Conservation (phyloP, 192 early-diverging fungal species). For the Funneliformis geosporum region DNA sequence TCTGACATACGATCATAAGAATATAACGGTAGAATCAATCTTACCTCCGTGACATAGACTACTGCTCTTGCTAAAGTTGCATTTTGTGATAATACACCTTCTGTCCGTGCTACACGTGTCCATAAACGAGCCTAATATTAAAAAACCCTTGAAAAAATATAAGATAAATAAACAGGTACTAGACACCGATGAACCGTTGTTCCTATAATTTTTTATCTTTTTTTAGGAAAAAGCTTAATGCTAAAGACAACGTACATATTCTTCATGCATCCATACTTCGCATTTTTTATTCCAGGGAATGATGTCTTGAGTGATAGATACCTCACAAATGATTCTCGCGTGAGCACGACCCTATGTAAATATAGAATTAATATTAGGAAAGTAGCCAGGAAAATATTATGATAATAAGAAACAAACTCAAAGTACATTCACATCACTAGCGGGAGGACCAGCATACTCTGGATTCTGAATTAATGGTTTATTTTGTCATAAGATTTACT, state of each 20-base stretch:
- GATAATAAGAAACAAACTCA: too few species aligned
- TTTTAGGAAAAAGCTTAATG: conserved; percentile 26
- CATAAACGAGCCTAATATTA: neutral
- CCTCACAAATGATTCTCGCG: conserved; percentile 10
- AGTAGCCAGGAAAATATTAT: neutral
- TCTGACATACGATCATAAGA: neutral
- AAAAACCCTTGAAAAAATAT: too few species aligned
- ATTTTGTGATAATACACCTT: neutral
- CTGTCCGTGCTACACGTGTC: neutral
- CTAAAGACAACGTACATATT: conserved; percentile 13
- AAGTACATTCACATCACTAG: too few species aligned
- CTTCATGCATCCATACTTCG: conserved; percentile 12
- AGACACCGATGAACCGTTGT: too few species aligned
- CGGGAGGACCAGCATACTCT: too few species aligned
- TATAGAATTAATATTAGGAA: neutral
- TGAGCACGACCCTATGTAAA: neutral
- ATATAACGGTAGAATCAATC: neutral
- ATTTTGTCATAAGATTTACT: too few species aligned
- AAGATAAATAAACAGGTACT: too few species aligned
- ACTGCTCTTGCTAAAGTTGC: conserved; percentile 4
- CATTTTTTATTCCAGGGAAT: conserved; percentile 14
- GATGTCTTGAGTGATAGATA: neutral
- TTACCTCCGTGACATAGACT: neutral
- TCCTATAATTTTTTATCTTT: too few species aligned
- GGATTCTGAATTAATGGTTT: too few species aligned